A percentile compares a stretch with the other conserved stretches of the same genome.
These are phyloP conservation scores for Pythium phragmitis DNA, from an alignment of 352 stramenopile species.

Conservation along the genomic window DNA sequence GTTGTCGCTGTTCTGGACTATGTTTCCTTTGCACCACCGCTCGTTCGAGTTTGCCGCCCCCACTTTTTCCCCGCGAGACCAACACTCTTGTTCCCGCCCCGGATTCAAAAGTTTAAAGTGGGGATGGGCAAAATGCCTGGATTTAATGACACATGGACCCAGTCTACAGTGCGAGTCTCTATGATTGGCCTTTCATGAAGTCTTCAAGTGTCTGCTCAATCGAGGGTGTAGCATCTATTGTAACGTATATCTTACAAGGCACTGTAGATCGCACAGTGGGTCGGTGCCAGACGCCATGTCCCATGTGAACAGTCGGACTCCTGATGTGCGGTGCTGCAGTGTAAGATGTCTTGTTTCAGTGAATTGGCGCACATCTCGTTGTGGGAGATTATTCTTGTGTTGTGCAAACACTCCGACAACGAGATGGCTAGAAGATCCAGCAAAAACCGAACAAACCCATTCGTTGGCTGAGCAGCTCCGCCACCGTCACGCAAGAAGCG, in stretches of 20 bases:
- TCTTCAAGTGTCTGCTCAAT: background rate
- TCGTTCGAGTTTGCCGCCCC: slow-evolving; percentile 2
- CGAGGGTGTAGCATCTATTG: slow-evolving; percentile 5
- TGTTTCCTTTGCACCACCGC: background rate
- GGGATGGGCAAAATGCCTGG: background rate
- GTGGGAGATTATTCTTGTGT: slow-evolving; percentile 26
- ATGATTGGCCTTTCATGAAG: too few relatives aligned
- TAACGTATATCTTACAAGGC: slow-evolving; percentile 8
- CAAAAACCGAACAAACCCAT: slow-evolving; percentile 22
- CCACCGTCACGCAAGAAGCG: background rate
- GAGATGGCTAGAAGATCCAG: slow-evolving; percentile 3
- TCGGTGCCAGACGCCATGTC: slow-evolving; percentile 15
- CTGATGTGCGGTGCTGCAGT: background rate
- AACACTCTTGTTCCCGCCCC: slow-evolving; percentile 14
- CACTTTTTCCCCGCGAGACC: slow-evolving; percentile 16
- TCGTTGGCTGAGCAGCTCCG: slow-evolving; percentile 18
- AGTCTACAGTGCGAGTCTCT: too few relatives aligned
- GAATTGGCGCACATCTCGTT: background rate
- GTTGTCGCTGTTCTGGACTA: background rate
- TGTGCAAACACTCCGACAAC: slow-evolving; percentile 22
- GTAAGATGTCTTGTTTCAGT: slow-evolving; percentile 20
- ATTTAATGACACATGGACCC: background rate
- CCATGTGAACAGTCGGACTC: slow-evolving; percentile 13
- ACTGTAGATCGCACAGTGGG: slow-evolving; percentile 4
- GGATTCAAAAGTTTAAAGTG: slow-evolving; percentile 25